These are phyloP conservation scores for Starmerella vitae DNA, from an alignment of 805 yeast genomes.

Conservation along the genomic window DNA sequence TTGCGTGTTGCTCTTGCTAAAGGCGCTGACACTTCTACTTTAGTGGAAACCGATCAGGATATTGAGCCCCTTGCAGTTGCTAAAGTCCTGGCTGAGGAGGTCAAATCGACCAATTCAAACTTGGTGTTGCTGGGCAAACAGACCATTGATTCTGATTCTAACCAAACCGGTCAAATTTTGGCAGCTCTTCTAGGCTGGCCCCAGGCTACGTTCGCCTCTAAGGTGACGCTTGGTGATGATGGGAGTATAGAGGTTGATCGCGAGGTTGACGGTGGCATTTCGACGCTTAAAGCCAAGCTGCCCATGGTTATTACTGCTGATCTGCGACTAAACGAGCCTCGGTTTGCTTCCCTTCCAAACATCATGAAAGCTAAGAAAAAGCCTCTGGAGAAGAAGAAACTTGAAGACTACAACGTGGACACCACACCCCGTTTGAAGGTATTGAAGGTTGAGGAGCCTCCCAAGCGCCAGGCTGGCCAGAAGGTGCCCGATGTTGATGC, in stretches of 20 bases:
- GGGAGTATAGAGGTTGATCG: conserved; percentile 58
- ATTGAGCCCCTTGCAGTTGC: conserved; percentile 86
- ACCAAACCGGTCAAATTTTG: conserved; percentile 92
- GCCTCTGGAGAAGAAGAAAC: conserved; percentile 57
- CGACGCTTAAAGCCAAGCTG: conserved; percentile 58
- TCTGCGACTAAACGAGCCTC: conserved; percentile 83
- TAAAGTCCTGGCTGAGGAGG: conserved; percentile 62
- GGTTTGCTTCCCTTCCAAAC: conserved; percentile 91
- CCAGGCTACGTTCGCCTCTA: conserved; percentile 88
- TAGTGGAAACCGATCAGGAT: conserved; percentile 59
- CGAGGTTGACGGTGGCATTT: conserved; percentile 93
- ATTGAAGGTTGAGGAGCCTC: conserved; percentile 72
- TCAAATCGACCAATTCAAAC: conserved; percentile 57
- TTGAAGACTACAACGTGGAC: conserved; percentile 60
- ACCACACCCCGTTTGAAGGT: conserved; percentile 50
- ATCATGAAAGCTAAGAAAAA: conserved; percentile 98
- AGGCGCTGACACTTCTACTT: conserved; percentile 79
- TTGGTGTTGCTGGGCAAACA: conserved; percentile 87
- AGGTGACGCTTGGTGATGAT: conserved; percentile 50
- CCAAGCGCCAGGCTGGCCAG: conserved; percentile 65
- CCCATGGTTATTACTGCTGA: conserved; percentile 89
- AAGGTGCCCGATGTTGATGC: conserved; percentile 74
- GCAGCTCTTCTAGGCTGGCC: conserved; percentile 94
- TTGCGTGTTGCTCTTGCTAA: conserved; percentile 84
- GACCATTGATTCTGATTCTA: conserved; percentile 89